phyloP scores from a whole-genome alignment of 441 rosid species.

The Euphorbia schlechtendalii region DNA sequence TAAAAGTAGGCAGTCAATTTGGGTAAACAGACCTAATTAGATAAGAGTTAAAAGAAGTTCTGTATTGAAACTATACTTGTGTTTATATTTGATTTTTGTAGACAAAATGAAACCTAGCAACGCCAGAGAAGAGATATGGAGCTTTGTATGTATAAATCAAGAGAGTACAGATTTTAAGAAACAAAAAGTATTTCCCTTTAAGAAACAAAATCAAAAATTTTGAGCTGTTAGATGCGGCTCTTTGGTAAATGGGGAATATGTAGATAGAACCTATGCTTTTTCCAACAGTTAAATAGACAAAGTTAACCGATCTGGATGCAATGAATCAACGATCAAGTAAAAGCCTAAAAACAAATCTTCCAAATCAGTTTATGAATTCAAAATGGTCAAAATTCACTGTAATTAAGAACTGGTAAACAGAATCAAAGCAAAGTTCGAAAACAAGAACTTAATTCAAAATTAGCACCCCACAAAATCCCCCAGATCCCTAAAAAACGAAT shows the following conservation, averaged over 20 bases:
- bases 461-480: constrained; percentile 5
- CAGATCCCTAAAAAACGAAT: constrained; percentile 42
- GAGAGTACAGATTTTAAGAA: not conserved
- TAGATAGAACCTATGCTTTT: constrained; percentile 10
- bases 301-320: constrained; percentile 26
- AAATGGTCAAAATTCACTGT: constrained; percentile 8
- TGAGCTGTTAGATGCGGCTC: not conserved
- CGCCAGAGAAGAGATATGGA: constrained; percentile 9
- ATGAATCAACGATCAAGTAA: constrained; percentile 25
- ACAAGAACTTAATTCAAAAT: constrained; percentile 8
- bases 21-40: constrained; percentile 13
- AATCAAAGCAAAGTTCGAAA: constrained; percentile 1
- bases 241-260: constrained; percentile 8
- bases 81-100: constrained; percentile 9
- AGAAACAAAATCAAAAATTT: not conserved
- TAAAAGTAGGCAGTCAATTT: constrained; percentile 17
- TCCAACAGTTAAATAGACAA: no score
- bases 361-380: not conserved
- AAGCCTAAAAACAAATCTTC: not conserved
- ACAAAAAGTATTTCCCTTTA: not conserved
- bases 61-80: not conserved
- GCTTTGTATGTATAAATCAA: constrained; percentile 3
- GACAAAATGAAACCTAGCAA: constrained; percentile 10
- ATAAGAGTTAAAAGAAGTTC: constrained; percentile 12
- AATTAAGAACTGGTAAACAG: not conserved